These are phyloP conservation scores for Phycomyces nitens DNA, from an alignment of 192 early-diverging fungal species.

Conservation along the genomic window DNA sequence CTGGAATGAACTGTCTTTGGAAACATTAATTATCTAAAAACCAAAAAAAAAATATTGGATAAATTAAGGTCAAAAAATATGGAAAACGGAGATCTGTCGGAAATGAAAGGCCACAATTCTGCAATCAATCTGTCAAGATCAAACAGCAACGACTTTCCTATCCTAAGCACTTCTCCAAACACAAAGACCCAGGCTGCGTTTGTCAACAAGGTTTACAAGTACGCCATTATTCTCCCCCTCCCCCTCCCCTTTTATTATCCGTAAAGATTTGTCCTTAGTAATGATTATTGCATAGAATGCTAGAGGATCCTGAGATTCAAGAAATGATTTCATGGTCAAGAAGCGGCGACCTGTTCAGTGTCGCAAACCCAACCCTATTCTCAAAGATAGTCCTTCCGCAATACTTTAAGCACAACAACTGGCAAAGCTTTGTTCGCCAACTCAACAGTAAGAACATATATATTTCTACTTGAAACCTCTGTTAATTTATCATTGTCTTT, in stretches of 20 bases:
- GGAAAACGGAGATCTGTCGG: not conserved
- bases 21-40: too few species aligned
- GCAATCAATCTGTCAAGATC: not conserved
- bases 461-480: too few species aligned
- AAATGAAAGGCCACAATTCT: not conserved
- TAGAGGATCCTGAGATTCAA: conserved; percentile 64
- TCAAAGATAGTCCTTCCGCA: conserved; percentile 74
- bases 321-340: conserved; percentile 75
- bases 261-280: too few species aligned
- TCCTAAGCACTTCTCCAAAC: not conserved
- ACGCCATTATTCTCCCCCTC: conserved; percentile 9
- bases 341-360: conserved; percentile 81
- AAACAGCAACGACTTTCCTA: not conserved
- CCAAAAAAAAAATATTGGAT: too few species aligned
- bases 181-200: conserved; percentile 48
- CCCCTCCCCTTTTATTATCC: too few species aligned
- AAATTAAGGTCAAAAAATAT: not conserved
- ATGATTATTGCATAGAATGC: too few species aligned
- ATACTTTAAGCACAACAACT: conserved; percentile 92
- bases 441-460: conserved; percentile 79
- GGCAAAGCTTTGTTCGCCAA: conserved; percentile 87
- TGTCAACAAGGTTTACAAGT: conserved; percentile 50
- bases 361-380: conserved; percentile 83
- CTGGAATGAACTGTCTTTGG: not conserved
- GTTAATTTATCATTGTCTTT: conserved; percentile 4